Percentiles rank a stretch among this genome's conserved stretches.
These are phyloP conservation scores for Clitopilus passeckerianus DNA, from an alignment of 768 basidiomycete genomes.

Conservation along the genomic window DNA sequence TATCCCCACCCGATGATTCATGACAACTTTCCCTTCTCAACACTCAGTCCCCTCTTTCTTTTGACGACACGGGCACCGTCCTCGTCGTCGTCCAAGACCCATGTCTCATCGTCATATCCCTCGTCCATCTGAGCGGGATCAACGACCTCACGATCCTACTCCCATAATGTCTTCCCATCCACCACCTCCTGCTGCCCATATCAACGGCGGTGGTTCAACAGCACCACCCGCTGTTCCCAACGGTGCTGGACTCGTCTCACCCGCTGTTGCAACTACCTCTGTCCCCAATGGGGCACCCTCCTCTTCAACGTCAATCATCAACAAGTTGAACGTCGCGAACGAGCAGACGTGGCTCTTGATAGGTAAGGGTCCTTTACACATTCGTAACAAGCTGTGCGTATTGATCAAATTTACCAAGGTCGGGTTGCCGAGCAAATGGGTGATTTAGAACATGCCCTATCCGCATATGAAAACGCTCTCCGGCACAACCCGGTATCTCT, in stretches of 20 bases:
- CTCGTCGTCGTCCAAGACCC: conserved; percentile 7
- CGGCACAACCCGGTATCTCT: conserved; percentile 93
- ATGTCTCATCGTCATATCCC: conserved; percentile 60
- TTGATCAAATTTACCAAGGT: conserved; percentile 44
- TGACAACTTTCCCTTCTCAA: conserved; percentile 38
- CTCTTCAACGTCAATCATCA: conserved; percentile 42
- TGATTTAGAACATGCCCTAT: conserved; percentile 88
- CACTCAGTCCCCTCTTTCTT: conserved; percentile 28
- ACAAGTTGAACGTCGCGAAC: conserved; percentile 81
- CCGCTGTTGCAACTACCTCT: conserved; percentile 34
- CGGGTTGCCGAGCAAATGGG: conserved; percentile 94
- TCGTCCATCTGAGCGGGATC: conserved; percentile 57
- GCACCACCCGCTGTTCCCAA: conserved; percentile 42
- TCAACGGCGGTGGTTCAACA: conserved; percentile 43
- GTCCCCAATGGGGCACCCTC: conserved; percentile 27
- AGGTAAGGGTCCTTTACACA: conserved; percentile 38
- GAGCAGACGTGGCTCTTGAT: conserved; percentile 96
- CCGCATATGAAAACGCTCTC: conserved; percentile 92
- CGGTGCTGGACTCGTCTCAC: conserved; percentile 41
- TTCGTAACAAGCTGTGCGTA: background rate
- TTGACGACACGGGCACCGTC: conserved; percentile 22
- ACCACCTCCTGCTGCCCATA: conserved; percentile 33
- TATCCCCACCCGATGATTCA: conserved; percentile 48
- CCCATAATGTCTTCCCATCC: conserved; percentile 29
- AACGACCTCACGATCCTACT: conserved; percentile 58